These are phyloP conservation scores for Zymoseptoria crescenta DNA, from an alignment of 2,329 filamentous ascomycete species.

Conservation along the genomic window DNA sequence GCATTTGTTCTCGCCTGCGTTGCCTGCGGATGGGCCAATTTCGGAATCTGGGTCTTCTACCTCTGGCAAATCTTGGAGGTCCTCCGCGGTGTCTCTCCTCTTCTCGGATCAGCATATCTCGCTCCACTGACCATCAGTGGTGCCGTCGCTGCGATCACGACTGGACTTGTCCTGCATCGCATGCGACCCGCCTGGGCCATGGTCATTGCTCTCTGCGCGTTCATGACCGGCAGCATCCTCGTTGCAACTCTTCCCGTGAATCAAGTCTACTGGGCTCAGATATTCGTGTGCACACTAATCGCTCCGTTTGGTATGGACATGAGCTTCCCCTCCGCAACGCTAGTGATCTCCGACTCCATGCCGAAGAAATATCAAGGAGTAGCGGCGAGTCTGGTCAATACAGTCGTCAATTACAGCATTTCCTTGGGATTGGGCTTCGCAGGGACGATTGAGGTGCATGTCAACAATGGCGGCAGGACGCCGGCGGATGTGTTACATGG, in stretches of 20 bases:
- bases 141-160: constrained; percentile 38
- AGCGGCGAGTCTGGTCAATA: constrained; percentile 52
- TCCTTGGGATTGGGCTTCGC: constrained; percentile 59
- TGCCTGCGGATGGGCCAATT: constrained; percentile 22
- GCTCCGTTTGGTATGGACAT: constrained; percentile 53
- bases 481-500: constrained; percentile 29
- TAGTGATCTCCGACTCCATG: constrained; percentile 51
- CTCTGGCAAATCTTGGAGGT: constrained; percentile 44
- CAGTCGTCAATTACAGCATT: constrained; percentile 58
- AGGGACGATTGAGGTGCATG: constrained; percentile 51
- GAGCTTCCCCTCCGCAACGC: constrained; percentile 54
- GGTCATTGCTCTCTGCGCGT: constrained; percentile 34
- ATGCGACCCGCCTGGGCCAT: constrained; percentile 29
- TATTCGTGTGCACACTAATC: constrained; percentile 52
- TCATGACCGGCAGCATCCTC: constrained; percentile 36
- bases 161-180: constrained; percentile 22
- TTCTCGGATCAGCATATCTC: constrained; percentile 41
- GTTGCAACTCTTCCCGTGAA: constrained; percentile 41
- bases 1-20: constrained; percentile 25
- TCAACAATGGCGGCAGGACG: constrained; percentile 34
- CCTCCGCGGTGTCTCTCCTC: constrained; percentile 34
- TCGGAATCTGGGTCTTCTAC: constrained; percentile 26
- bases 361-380: constrained; percentile 43
- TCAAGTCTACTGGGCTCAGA: constrained; percentile 58
- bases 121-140: constrained; percentile 40